Percentiles rank a stretch among this genome's conserved stretches.
phyloP scores from a whole-genome alignment of 148 eudicot genomes.

The Rhododendron vialii region DNA sequence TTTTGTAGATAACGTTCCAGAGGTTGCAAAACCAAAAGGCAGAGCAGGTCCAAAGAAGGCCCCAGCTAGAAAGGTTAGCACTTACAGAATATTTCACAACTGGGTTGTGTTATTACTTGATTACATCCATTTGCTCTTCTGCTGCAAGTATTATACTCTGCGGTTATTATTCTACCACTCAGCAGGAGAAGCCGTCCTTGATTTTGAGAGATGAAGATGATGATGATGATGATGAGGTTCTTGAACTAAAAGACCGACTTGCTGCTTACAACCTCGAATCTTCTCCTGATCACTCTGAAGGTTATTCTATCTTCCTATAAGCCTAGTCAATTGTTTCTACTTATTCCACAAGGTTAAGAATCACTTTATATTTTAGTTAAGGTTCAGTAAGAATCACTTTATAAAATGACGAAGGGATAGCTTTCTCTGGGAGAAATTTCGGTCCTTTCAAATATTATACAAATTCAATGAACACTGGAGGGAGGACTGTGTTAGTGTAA shows the following conservation, averaged over 20 bases:
- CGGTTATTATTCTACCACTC: background rate
- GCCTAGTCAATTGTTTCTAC: background rate
- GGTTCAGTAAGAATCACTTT: background rate
- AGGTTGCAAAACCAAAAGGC: constrained; percentile 49
- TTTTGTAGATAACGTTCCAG: constrained; percentile 33
- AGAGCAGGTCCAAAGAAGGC: constrained; percentile 64
- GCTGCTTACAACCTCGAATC: constrained; percentile 77
- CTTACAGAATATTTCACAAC: background rate
- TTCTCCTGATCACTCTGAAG: constrained; percentile 70
- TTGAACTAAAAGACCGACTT: constrained; percentile 48
- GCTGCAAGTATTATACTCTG: background rate
- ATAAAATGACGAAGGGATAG: background rate
- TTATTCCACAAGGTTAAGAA: background rate
- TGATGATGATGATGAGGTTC: constrained; percentile 45
- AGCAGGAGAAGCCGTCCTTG: constrained; percentile 34
- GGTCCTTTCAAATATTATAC: background rate
- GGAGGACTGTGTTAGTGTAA: background rate
- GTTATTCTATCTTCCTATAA: constrained; percentile 28
- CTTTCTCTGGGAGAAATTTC: background rate
- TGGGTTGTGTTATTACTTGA: background rate
- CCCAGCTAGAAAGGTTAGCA: constrained; percentile 57
- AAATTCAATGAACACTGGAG: background rate
- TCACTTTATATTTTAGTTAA: background rate
- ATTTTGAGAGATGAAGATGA: constrained; percentile 42
- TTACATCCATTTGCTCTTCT: background rate